Base-by-base conservation (phyloP, 495 filamentous ascomycete species). In the Aspergillus nanangensis region DNA sequence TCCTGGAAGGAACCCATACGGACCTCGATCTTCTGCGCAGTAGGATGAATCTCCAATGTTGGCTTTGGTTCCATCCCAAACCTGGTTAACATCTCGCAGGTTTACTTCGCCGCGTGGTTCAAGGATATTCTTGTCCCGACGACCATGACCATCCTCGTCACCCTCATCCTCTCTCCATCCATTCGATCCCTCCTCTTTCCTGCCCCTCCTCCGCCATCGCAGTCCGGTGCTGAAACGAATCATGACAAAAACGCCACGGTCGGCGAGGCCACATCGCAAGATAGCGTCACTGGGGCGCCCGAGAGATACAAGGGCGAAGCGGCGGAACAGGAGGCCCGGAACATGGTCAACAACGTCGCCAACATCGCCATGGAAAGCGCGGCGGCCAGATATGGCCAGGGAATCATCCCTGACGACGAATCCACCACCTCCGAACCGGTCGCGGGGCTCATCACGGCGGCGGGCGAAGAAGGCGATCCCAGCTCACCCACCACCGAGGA, bases 261-360 rank as follows among this genome's bases (percentile, higher is more conserved):
- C 25, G 18, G 3, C 3, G n/a, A 46, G n/a, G 14, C 21, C 11
- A 11, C 20, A 14, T 21, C 35, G 9, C 39, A 86, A 25, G 84
- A 89, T 45, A 89, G 82, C 50, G 72, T 83, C 5, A 94, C 88
- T 0, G 90, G 87, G 22, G 88, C 87, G 4, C 83, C 88, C 0
- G 86, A 93, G 60, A 87, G 85, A 50, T 80, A 88, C 62, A 83
- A 89, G 51, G 90, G 90, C 15, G 88, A 93, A 58, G 86, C 88
- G 1, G 88, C 88, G 9, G 90, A 95, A 58, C 78, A 86, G 47
- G 90, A 94, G 58, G 89, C 90, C 3, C 81, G 76, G 50, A 91
- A 88, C 50, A 81, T 94, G 47, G 82, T 92, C 15, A 83, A 82
- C 47, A 76, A 80, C 20, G 82, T 94, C 42, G 83, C 86, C 13